A percentile compares a stretch with the other conserved stretches of the same genome.
phyloP scores from a whole-genome alignment of 225 moss, liverwort and hornwort species.

The Straminergon stramineum region DNA sequence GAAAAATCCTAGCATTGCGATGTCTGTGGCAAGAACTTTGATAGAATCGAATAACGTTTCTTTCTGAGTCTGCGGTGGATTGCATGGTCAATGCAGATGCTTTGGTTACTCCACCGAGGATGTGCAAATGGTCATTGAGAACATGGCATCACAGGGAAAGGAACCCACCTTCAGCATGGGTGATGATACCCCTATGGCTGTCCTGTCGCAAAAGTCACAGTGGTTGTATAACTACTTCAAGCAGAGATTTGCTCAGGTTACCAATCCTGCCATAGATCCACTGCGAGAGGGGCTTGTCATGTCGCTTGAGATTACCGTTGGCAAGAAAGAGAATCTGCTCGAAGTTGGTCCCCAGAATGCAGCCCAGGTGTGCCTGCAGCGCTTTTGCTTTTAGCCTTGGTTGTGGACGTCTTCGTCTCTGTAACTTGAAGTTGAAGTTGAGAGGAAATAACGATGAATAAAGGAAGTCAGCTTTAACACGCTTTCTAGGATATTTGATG shows the following conservation, averaged over 20 bases:
- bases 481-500: background rate
- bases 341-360: constrained; percentile 64
- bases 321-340: constrained; percentile 74
- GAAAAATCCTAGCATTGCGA: background rate
- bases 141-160: constrained; percentile 86
- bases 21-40: background rate
- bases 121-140: constrained; percentile 97
- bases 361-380: constrained; percentile 40
- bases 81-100: constrained; percentile 32
- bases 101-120: constrained; percentile 89
- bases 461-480: background rate
- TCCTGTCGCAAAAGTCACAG: constrained; percentile 61
- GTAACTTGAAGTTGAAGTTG: background rate
- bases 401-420: background rate
- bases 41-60: background rate
- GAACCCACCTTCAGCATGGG: constrained; percentile 95
- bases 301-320: constrained; percentile 78
- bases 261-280: constrained; percentile 85
- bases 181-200: constrained; percentile 76
- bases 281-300: constrained; percentile 87
- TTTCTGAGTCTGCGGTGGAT: background rate
- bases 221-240: constrained; percentile 92
- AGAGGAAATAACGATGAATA: background rate
- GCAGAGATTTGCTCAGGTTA: constrained; percentile 94
- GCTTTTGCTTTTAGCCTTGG: background rate